phyloP scores from a whole-genome alignment of 345 rosid species.

The Gossypium turneri region DNA sequence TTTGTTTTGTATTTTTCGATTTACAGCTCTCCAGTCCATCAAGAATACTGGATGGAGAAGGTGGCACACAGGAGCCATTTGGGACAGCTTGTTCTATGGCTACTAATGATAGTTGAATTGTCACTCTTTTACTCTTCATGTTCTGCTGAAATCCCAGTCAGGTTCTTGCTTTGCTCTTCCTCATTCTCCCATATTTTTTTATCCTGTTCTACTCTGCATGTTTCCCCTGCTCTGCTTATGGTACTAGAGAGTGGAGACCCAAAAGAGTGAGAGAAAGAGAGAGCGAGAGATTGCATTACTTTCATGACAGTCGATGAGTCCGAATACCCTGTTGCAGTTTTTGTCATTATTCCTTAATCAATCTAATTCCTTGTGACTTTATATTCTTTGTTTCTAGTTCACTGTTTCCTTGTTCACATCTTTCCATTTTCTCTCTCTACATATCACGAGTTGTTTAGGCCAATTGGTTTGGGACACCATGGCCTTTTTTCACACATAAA shows the following conservation, averaged over 20 bases:
- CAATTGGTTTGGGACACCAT: neutral
- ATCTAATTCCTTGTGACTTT: neutral
- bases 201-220: neutral
- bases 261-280: neutral
- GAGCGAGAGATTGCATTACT: neutral
- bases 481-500: neutral
- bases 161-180: slow-evolving; percentile 27
- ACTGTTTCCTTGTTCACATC: neutral
- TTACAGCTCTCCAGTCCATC: slow-evolving; percentile 7
- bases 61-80: neutral
- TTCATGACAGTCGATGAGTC: neutral
- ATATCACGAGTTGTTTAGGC: neutral
- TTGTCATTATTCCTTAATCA: neutral
- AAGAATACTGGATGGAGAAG: slow-evolving; percentile 21
- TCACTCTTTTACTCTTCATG: slow-evolving; percentile 12
- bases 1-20: neutral
- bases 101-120: neutral
- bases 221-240: neutral
- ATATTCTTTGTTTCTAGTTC: neutral
- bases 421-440: neutral
- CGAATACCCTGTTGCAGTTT: neutral
- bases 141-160: slow-evolving; percentile 1
- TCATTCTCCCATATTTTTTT: neutral
- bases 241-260: neutral
- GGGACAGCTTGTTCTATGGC: slow-evolving; percentile 1